A percentile compares a stretch with the other conserved stretches of the same genome.
Evolutionary conservation across 257 asterid genomes (phyloP).

Genomic region (Solanum peruvianum): DNA sequence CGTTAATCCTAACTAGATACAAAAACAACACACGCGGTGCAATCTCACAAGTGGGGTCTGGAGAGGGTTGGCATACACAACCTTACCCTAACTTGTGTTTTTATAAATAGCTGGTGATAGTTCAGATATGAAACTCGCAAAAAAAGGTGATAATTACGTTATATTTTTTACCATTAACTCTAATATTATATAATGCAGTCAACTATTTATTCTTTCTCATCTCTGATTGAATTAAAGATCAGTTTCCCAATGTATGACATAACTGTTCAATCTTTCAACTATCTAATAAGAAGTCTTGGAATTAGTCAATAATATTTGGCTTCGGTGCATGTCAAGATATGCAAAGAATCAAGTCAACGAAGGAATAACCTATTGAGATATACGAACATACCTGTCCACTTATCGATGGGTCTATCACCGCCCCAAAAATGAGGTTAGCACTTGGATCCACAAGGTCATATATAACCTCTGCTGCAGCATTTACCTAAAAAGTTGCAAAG

Average conservation of each 20-base stretch:
- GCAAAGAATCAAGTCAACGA: background rate
- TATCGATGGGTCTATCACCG: constrained; percentile 74
- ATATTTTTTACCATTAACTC: background rate
- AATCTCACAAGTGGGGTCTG: background rate
- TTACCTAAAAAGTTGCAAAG: constrained; percentile 36
- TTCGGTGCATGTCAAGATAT: background rate
- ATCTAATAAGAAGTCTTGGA: background rate
- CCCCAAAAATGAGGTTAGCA: constrained; percentile 94
- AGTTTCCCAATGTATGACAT: background rate
- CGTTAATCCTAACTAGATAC: background rate
- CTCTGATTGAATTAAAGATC: background rate
- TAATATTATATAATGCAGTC: background rate
- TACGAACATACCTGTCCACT: constrained; percentile 72
- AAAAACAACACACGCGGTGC: too few species aligned
- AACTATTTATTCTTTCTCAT: background rate
- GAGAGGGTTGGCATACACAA: background rate
- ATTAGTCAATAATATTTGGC: background rate
- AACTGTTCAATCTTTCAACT: background rate
- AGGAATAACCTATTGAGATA: background rate
- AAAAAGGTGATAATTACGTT: background rate
- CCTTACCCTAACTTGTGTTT: background rate
- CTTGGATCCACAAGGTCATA: constrained; percentile 91
- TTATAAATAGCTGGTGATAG: background rate
- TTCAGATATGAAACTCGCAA: background rate
- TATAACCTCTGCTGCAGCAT: constrained; percentile 94